Percentiles rank a stretch among this genome's conserved stretches.
These are phyloP conservation scores for Solanum tarijense DNA, from an alignment of 257 asterid species.

Conservation along the genomic window DNA sequence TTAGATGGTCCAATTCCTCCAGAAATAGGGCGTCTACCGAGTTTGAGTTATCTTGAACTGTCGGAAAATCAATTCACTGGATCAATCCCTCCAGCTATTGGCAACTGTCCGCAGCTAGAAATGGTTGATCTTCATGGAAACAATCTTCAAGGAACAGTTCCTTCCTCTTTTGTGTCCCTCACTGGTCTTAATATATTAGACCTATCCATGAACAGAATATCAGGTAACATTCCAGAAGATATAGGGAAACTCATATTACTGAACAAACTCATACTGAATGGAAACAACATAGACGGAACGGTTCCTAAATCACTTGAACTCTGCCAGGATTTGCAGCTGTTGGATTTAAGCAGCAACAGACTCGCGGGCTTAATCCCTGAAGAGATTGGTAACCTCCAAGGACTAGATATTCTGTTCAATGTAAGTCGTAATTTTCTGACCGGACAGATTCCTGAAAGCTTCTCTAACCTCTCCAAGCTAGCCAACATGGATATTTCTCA, in stretches of 20 bases:
- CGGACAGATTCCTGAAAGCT: slow-evolving; percentile 51
- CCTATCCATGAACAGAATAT: slow-evolving; percentile 45
- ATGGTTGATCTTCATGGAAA: slow-evolving; percentile 57
- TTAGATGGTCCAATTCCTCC: slow-evolving; percentile 40
- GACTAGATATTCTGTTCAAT: slow-evolving; percentile 51
- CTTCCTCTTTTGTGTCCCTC: slow-evolving; percentile 44
- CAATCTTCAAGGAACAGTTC: slow-evolving; percentile 46
- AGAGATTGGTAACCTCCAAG: slow-evolving; percentile 48
- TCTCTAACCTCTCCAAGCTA: slow-evolving; percentile 53
- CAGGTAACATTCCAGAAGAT: slow-evolving; percentile 47
- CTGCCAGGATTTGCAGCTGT: slow-evolving; percentile 52
- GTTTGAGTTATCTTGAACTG: slow-evolving; percentile 52
- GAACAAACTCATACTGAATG: slow-evolving; percentile 48
- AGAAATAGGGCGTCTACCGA: slow-evolving; percentile 32
- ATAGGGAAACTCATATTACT: slow-evolving; percentile 44
- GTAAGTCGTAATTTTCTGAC: slow-evolving; percentile 40
- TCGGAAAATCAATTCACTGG: slow-evolving; percentile 49
- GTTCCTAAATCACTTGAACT: slow-evolving; percentile 49
- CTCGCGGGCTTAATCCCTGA: slow-evolving; percentile 41
- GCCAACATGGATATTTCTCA: slow-evolving; percentile 65
- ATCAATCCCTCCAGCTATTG: slow-evolving; percentile 41
- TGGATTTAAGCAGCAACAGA: slow-evolving; percentile 54
- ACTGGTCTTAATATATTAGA: slow-evolving; percentile 43
- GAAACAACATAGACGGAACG: slow-evolving; percentile 32
- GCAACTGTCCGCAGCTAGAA: slow-evolving; percentile 48